Evolutionary conservation across 2,329 filamentous ascomycete species (phyloP).

Genomic region (Elsinoe australis): DNA sequence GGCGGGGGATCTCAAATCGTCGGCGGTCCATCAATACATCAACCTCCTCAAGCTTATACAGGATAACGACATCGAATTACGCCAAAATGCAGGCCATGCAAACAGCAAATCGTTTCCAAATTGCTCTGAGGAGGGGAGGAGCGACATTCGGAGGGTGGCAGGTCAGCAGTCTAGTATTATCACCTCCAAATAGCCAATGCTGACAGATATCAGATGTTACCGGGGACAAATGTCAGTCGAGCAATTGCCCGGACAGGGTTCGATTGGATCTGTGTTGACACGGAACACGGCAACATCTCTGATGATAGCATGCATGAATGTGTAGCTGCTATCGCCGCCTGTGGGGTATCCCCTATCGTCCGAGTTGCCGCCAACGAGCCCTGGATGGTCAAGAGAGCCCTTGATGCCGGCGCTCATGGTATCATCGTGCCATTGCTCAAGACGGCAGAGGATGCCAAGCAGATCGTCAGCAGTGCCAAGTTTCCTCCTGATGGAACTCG

Average conservation of each 20-base stretch:
- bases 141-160: conserved; percentile 52
- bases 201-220: conserved; percentile 36
- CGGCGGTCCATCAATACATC: conserved; percentile 1
- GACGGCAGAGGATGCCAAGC: conserved; percentile 46
- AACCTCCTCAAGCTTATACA: not conserved
- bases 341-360: conserved; percentile 39
- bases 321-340: conserved; percentile 42
- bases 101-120: conserved; percentile 47
- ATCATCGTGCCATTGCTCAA: conserved; percentile 49
- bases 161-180: conserved; percentile 34
- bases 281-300: conserved; percentile 50
- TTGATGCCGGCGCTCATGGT: conserved; percentile 54
- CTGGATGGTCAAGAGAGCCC: conserved; percentile 56
- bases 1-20: not conserved
- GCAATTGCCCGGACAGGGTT: conserved; percentile 47
- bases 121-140: conserved; percentile 43
- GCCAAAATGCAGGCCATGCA: conserved; percentile 37
- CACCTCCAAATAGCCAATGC: not conserved
- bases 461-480: conserved; percentile 46
- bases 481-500: conserved; percentile 50
- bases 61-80: not conserved
- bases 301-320: conserved; percentile 50
- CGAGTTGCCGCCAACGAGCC: conserved; percentile 50
- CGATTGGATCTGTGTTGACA: conserved; percentile 50
- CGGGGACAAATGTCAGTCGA: conserved; percentile 47